Percentiles rank a stretch among this genome's conserved stretches.
phyloP scores from a whole-genome alignment of 2,329 filamentous ascomycete species.

The Xylariales sp. region DNA sequence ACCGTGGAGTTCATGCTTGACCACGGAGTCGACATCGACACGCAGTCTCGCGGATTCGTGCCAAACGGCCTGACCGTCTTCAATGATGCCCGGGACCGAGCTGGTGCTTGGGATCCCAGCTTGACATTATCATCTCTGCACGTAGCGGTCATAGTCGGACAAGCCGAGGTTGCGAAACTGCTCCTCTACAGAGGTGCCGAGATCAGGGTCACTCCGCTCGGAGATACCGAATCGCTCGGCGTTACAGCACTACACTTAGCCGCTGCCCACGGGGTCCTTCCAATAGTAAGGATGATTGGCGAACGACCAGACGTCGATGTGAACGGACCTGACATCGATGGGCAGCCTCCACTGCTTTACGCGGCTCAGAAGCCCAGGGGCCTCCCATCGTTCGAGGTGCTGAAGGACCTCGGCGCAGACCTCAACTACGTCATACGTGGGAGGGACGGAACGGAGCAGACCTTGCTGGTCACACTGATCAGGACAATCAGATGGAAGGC shows the following conservation, averaged over 20 bases:
- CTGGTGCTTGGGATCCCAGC: too few relatives aligned
- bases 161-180: background rate
- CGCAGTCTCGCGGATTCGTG: background rate
- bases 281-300: background rate
- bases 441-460: background rate
- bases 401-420: slow-evolving; percentile 2
- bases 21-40: slow-evolving; percentile 3
- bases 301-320: slow-evolving; percentile 4
- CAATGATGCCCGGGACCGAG: background rate
- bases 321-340: slow-evolving; percentile 1
- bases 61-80: background rate
- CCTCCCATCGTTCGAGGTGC: background rate
- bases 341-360: slow-evolving; percentile 3
- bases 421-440: background rate
- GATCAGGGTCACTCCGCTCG: background rate
- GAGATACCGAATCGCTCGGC: background rate
- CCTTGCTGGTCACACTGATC: slow-evolving; percentile 2
- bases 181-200: background rate
- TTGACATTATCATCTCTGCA: background rate
- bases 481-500: background rate
- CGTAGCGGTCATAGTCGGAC: background rate
- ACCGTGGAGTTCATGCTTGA: slow-evolving; percentile 2
- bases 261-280: background rate
- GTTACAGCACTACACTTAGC: slow-evolving; percentile 4
- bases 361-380: background rate